These are phyloP conservation scores for Ephemerocybe angulata DNA, from an alignment of 768 basidiomycete genomes.

Conservation along the genomic window DNA sequence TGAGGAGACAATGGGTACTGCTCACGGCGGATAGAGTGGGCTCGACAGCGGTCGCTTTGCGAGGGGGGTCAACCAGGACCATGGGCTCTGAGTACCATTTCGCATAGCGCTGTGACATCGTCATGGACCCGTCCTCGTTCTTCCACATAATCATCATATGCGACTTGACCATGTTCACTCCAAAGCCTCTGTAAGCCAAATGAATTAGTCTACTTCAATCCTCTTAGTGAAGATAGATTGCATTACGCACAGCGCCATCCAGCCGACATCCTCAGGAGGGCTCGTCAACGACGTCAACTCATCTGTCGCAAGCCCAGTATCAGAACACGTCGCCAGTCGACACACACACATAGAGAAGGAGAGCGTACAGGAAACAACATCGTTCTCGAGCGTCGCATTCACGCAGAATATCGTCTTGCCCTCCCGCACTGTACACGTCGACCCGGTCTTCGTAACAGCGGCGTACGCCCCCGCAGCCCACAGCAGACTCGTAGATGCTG, in stretches of 20 bases:
- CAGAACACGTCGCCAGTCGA: background rate
- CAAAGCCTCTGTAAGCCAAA: slow-evolving; percentile 42
- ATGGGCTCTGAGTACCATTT: slow-evolving; percentile 45
- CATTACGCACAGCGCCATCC: slow-evolving; percentile 49
- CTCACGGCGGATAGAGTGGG: slow-evolving; percentile 33
- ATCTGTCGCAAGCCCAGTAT: slow-evolving; percentile 28
- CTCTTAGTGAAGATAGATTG: background rate
- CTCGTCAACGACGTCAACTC: slow-evolving; percentile 38
- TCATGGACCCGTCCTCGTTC: slow-evolving; percentile 47
- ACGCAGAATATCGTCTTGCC: slow-evolving; percentile 35
- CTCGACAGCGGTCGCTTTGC: slow-evolving; percentile 39
- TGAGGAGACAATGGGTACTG: no score
- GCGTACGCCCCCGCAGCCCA: slow-evolving; percentile 17
- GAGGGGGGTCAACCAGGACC: slow-evolving; percentile 39
- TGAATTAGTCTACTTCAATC: slow-evolving; percentile 5
- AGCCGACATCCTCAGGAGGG: slow-evolving; percentile 33
- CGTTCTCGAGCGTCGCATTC: slow-evolving; percentile 41
- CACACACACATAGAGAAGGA: background rate
- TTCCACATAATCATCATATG: slow-evolving; percentile 57
- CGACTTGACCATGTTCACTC: slow-evolving; percentile 43
- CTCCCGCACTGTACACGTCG: background rate
- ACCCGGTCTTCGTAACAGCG: slow-evolving; percentile 4
- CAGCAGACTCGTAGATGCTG: slow-evolving; percentile 13
- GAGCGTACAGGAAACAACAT: slow-evolving; percentile 44
- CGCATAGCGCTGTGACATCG: slow-evolving; percentile 57